Conservation (phyloP, 257 asterid species). For the Schizonepeta tenuifolia region DNA sequence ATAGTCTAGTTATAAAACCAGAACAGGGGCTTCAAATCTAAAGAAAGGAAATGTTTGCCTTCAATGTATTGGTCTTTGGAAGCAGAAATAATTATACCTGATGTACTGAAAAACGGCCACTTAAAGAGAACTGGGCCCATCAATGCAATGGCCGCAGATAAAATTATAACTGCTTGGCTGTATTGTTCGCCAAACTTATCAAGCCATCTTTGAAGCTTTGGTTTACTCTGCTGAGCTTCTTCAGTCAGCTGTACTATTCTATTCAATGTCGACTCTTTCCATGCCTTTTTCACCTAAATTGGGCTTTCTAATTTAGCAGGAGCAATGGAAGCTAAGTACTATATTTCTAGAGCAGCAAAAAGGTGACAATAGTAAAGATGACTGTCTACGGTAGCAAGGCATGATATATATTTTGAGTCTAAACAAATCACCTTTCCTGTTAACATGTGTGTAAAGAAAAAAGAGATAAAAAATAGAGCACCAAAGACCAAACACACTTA, state of each 20-base stretch:
- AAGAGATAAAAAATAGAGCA: background rate
- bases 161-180: conserved; percentile 81
- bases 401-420: conserved; percentile 11
- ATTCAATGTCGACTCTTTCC: conserved; percentile 94
- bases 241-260: conserved; percentile 93
- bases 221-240: conserved; percentile 98
- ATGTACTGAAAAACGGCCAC: conserved; percentile 89
- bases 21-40: background rate
- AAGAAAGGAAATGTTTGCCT: background rate
- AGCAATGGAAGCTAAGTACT: conserved; percentile 10
- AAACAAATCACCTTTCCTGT: background rate
- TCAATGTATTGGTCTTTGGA: background rate
- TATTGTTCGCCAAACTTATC: conserved; percentile 94
- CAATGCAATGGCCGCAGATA: conserved; percentile 76
- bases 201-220: conserved; percentile 97
- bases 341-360: conserved; percentile 14
- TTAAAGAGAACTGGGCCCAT: conserved; percentile 90
- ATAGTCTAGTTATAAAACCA: conserved; percentile 11
- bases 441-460: background rate
- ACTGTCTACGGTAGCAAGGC: conserved; percentile 9
- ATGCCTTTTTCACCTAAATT: conserved; percentile 83
- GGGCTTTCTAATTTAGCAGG: conserved; percentile 27
- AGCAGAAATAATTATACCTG: conserved; percentile 62
- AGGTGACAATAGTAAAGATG: conserved; percentile 21
- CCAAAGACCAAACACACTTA: background rate